Evolutionary conservation across 495 filamentous ascomycete species (phyloP), one percentile per base, ranked within the genome.

Genomic region (Penicillium daleae): DNA sequence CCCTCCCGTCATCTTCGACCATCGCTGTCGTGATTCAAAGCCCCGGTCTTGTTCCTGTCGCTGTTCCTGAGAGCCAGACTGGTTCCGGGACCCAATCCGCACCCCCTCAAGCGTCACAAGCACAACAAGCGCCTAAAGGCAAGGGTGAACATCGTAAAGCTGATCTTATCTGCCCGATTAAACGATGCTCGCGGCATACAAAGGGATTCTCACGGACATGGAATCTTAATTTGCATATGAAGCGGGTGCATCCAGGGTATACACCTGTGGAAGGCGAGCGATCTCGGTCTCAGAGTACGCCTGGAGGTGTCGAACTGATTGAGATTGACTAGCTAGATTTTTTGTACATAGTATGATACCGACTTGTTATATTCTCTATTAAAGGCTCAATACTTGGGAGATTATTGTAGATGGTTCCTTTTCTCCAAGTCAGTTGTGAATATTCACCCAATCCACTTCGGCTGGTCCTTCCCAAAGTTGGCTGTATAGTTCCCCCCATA

Each of bases 151-250:
- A 79, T 57, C 68, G 72, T 0, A 74, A 74, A 51, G 37, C 51
- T 2, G 69, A 73, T 44, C n/a, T 78, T 26, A 19, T 78, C 9
- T 80, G 78, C 42, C 78, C 76, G 0, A 27, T 79, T 9, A 63
- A 33, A 37, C 56, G 15, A 0, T 80, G 78, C 56, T 31, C 26
- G 13, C 71, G 75, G 49, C 72, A 77, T 58, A 48, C 24, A 7
- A 59, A 76, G 31, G 75, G 75, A 0, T 80, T 80, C 48, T 72
- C 76, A 2, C 74, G 78, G 15, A 60, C 32, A 17, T 79, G 76
- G 76, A 79, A 80, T 67, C 67, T 80, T 27, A 79, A 75, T 53
- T 66, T 71, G 21, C 78, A 80, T 63, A 57, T 80, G 60, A 71
- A 73, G 40, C 64, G 66, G 3, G 65, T 72, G 42, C 77, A 80